These are phyloP conservation scores for Phytophthora rubi DNA, from an alignment of 352 stramenopile species.

Conservation along the genomic window DNA sequence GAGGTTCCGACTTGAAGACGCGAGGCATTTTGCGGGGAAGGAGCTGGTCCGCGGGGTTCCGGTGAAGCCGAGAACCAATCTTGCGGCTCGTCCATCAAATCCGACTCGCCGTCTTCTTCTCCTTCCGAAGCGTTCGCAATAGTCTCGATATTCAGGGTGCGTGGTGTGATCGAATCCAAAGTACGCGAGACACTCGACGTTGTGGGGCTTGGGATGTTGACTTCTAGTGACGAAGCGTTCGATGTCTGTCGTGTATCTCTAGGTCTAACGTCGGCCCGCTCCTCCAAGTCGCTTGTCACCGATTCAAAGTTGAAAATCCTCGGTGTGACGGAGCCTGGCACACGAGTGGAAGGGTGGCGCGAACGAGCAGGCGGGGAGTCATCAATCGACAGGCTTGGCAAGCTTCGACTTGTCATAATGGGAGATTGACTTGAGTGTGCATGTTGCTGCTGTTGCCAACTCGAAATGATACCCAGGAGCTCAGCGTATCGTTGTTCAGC, in stretches of 20 bases:
- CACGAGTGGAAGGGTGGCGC: conserved; percentile 9
- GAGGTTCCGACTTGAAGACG: conserved; percentile 5
- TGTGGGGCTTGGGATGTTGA: conserved; percentile 7
- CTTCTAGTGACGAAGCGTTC: conserved; percentile 8
- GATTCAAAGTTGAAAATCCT: conserved; percentile 55
- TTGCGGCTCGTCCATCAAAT: conserved; percentile 24
- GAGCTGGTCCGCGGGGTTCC: conserved; percentile 9
- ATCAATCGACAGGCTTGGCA: conserved; percentile 12
- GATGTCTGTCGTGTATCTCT: not conserved
- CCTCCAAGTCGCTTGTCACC: conserved; percentile 19
- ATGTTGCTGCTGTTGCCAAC: conserved; percentile 26
- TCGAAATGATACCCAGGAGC: conserved; percentile 44
- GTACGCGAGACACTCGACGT: conserved; percentile 7
- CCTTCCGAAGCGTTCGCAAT: conserved; percentile 11
- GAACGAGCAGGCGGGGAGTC: conserved; percentile 3
- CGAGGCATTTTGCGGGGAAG: conserved; percentile 20
- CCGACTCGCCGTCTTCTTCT: conserved; percentile 5
- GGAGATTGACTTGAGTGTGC: not conserved
- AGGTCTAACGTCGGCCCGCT: not conserved
- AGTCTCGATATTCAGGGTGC: conserved; percentile 40
- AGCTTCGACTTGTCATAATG: conserved; percentile 13
- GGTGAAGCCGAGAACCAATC: conserved; percentile 28
- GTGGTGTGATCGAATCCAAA: conserved; percentile 18
- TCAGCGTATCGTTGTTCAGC: conserved; percentile 43
- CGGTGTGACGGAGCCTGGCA: conserved; percentile 22